phyloP scores from a whole-genome alignment of 768 basidiomycete genomes.

The Sarcomyxa edulis region DNA sequence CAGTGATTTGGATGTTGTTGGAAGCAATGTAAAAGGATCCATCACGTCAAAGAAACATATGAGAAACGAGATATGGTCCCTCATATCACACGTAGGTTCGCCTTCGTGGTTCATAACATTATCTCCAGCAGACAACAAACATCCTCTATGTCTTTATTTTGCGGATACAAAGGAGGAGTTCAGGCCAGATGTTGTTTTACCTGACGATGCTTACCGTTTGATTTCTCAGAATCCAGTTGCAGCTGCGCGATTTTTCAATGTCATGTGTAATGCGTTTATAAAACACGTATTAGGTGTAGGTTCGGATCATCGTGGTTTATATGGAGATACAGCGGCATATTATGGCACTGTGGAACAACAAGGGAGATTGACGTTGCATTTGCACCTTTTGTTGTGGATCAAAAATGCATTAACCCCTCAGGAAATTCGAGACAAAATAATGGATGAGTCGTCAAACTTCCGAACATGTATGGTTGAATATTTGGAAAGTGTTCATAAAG shows the following conservation, averaged over 20 bases:
- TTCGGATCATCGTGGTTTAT: constrained; percentile 16
- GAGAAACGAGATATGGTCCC: constrained; percentile 19
- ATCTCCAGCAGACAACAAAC: constrained; percentile 21
- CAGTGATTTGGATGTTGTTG: too few relatives aligned
- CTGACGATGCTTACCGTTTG: constrained; percentile 8
- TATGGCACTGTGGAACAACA: constrained; percentile 31
- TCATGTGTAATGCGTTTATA: constrained; percentile 17
- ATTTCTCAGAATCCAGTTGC: constrained; percentile 22
- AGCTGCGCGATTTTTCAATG: constrained; percentile 22
- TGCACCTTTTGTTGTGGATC: constrained; percentile 33
- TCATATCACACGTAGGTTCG: constrained; percentile 14
- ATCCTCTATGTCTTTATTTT: constrained; percentile 27
- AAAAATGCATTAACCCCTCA: constrained; percentile 20
- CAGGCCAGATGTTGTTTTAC: constrained; percentile 1
- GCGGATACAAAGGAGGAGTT: constrained; percentile 15
- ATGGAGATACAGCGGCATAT: constrained; percentile 23
- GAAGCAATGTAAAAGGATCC: too few relatives aligned
- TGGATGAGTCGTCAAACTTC: constrained; percentile 18
- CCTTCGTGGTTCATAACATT: constrained; percentile 24
- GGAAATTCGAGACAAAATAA: constrained; percentile 23
- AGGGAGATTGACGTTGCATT: constrained; percentile 28
- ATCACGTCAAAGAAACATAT: constrained; percentile 20
- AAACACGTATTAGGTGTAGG: constrained; percentile 17
- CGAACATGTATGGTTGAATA: constrained; percentile 18
- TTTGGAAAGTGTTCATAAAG: constrained; percentile 23